Base-by-base conservation (phyloP, 176 grass and related monocot species). In the Elaeis guineensis region DNA sequence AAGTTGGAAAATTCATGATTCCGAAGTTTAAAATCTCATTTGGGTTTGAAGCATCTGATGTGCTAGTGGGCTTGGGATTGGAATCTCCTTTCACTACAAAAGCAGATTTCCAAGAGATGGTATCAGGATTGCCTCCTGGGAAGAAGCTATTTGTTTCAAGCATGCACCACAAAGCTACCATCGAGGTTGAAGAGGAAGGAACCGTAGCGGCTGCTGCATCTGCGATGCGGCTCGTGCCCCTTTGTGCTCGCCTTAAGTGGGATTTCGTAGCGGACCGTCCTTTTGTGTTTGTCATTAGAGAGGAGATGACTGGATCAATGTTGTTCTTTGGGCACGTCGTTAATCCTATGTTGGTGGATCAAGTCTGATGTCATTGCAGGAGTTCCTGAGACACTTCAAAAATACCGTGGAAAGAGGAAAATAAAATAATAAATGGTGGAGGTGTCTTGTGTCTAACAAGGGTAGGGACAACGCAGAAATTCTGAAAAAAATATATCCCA, bases 111-210 rank as follows among this genome's bases (percentile, higher is more conserved):
- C 58, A 75, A 1, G 81, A 82, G 17, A 85, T 95, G 72, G 35
- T 64, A 29, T 29, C 28, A 30, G 75, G 63, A 14, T 52, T 55
- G 16, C 4, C 52, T 15, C 24, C 55, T 7, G 16, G 35, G 6
- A n/a, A 62, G 54, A 28, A 61, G 55, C 55, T 84, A 16, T 35
- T 28, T 52, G 56, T 77, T 18, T 51, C 51, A n/a, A 56, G 23
- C 0, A 53, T 85, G 54, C 78, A 68, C 51, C 81, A 89, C 61
- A 59, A 85, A 53, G 73, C 72, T 25, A 77, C 76, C 61, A 70
- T 89, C 21, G 78, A 85, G 64, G 81, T 89, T 49, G 77, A 89
- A 23, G 89, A 95, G 73, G 75, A 85, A 70, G 85, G 72, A 17
- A 89, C 85, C 8, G 65, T 79, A 58, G 81, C 75, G 3, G 59